Conservation (phyloP, 768 basidiomycete species). For the Cystobasidium ongulense region DNA sequence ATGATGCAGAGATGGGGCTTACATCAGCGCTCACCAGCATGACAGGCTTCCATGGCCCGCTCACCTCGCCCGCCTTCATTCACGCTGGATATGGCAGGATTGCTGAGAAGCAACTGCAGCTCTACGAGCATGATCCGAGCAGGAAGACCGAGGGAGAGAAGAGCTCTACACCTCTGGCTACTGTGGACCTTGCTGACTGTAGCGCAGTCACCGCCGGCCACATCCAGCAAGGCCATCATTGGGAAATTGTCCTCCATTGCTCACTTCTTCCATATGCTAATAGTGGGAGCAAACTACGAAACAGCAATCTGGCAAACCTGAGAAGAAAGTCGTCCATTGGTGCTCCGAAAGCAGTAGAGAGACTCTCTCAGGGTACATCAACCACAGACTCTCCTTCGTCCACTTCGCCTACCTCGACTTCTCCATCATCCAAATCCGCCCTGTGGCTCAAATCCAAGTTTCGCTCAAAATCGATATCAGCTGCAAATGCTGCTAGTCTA, state of each 20-base stretch:
- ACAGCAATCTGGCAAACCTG: not conserved
- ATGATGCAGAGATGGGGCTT: no score
- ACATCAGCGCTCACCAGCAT: no score
- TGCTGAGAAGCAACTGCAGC: not conserved
- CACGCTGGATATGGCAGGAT: constrained; percentile 9
- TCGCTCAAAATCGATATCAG: constrained; percentile 1
- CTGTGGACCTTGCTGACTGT: not conserved
- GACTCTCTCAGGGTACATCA: constrained; percentile 7
- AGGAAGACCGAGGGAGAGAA: not conserved
- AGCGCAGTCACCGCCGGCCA: not conserved
- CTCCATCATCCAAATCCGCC: not conserved
- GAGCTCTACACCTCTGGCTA: not conserved
- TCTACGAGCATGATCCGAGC: not conserved
- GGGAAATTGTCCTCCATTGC: constrained; percentile 14
- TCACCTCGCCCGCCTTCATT: not conserved
- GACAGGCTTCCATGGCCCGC: not conserved
- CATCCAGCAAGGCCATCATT: constrained; percentile 14
- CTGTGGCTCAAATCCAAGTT: not conserved
- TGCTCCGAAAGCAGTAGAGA: not conserved
- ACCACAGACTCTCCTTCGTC: not conserved
- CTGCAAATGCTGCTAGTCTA: not conserved
- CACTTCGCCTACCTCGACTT: not conserved
- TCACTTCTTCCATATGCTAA: not conserved
- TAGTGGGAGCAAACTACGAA: not conserved
- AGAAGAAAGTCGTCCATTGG: constrained; percentile 4